A percentile compares a stretch with the other conserved stretches of the same genome.
Conservation (phyloP, 306 rosid genomes). For the Medicago ruthenica region DNA sequence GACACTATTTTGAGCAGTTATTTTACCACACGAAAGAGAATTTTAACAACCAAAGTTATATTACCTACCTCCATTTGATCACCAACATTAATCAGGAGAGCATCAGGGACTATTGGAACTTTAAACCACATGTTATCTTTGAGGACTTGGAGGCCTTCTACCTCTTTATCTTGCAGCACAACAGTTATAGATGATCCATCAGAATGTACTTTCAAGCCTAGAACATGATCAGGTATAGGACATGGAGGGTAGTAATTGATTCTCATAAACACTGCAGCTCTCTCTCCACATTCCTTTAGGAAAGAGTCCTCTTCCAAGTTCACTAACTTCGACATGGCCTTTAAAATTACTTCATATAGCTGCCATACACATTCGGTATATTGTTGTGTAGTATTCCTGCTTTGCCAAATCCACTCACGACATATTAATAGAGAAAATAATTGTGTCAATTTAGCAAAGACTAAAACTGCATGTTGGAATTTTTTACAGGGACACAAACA, state of each 20-base stretch:
- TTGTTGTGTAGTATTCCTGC: conserved; percentile 59
- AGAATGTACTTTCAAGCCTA: conserved; percentile 72
- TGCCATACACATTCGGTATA: conserved; percentile 50
- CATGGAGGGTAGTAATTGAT: conserved; percentile 80
- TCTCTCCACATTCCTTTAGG: conserved; percentile 58
- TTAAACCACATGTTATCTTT: conserved; percentile 70
- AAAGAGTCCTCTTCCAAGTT: conserved; percentile 67
- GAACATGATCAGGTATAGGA: conserved; percentile 66
- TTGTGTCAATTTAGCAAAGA: too few relatives aligned
- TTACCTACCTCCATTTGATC: conserved; percentile 75
- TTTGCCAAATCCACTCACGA: conserved; percentile 17
- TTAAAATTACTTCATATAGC: conserved; percentile 51
- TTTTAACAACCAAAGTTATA: too few relatives aligned
- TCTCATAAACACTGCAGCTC: conserved; percentile 47
- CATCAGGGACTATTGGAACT: conserved; percentile 66
- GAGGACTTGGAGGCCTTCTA: conserved; percentile 81
- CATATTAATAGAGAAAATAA: not conserved
- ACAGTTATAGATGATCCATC: conserved; percentile 72
- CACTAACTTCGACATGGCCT: conserved; percentile 82
- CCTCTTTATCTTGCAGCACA: conserved; percentile 69
- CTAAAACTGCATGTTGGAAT: too few relatives aligned
- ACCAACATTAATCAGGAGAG: conserved; percentile 76
- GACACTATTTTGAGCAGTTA: too few relatives aligned
- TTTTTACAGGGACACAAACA: too few relatives aligned
- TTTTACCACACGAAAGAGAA: too few relatives aligned